phyloP scores from a whole-genome alignment of 345 rosid genomes.

The Eucalyptus curtisii region DNA sequence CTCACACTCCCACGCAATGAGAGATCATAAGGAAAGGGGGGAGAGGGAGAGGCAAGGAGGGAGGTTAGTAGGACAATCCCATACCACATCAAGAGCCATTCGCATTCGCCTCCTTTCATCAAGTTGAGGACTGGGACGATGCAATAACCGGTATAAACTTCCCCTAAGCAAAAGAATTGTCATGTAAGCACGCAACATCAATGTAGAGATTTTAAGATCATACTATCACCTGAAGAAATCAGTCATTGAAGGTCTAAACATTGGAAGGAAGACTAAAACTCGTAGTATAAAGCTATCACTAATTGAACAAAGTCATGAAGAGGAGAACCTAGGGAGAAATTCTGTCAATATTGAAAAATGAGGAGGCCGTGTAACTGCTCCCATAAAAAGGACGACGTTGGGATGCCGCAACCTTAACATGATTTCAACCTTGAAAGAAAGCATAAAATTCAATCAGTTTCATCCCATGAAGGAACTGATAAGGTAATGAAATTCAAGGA shows the following conservation, averaged over 20 bases:
- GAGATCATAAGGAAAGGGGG: background rate
- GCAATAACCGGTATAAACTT: conserved; percentile 82
- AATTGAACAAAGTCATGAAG: background rate
- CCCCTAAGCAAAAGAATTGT: conserved; percentile 44
- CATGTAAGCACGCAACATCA: background rate
- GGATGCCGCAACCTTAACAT: conserved; percentile 97
- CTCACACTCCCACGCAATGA: background rate
- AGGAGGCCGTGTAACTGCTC: conserved; percentile 88
- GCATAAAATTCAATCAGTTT: background rate
- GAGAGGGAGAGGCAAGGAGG: background rate
- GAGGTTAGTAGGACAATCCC: background rate
- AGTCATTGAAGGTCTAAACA: background rate
- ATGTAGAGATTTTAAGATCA: background rate
- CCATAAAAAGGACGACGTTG: conserved; percentile 98
- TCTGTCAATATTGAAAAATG: conserved; percentile 95
- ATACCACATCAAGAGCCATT: conserved; percentile 98
- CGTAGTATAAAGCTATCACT: too few relatives aligned
- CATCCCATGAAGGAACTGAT: background rate
- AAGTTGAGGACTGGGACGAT: conserved; percentile 63
- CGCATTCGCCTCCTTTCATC: conserved; percentile 87
- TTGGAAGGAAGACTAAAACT: background rate
- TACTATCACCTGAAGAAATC: background rate
- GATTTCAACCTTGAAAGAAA: conserved; percentile 56
- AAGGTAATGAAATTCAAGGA: background rate
- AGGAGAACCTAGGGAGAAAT: conserved; percentile 76